Evolutionary conservation across 1,284 basidiomycete species (phyloP), one percentile per base, ranked within the genome.

Genomic region (Fomitiporia mediterranea): DNA sequence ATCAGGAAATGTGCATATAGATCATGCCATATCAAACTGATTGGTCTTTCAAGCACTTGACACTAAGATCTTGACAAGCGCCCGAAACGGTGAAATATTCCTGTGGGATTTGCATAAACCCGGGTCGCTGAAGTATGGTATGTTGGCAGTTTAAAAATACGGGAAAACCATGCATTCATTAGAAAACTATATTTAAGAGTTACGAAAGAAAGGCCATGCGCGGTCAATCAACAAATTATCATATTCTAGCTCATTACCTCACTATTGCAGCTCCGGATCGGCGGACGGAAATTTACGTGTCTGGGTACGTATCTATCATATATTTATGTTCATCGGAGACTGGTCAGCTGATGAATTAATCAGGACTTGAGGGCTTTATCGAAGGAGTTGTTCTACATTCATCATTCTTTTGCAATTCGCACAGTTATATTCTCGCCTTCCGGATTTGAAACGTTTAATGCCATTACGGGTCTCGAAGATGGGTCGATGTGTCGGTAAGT

Each of bases 41-140:
- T 38, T 19, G 0, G n/a, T n/a, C n/a, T n/a, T 25, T 37, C 3
- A 58, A 94, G 91, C 70, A 9, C 90, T 83, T 69, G 83, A 77
- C 63, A 84, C 82, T 67, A 94, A 93, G 71, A 82, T 94, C 53
- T 70, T 92, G 34, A 93, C 91, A 1, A 91, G 90, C 59, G 87
- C 87, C 3, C 77, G 86, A 6, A 91, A 89, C 61, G 91, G 91
- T 0, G 91, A 92, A 61, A 78, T 94, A 40, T 84, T 92, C 52
- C 79, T 93, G 72, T 94, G 91, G 83, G 91, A 94, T 67, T 65
- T 92, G 21, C 81, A 84, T 62, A 89, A 84, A 67, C 72, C 78
- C 40, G 83, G 85, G 1, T 66, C 73, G 1, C 78, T 77, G 43
- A 92, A 89, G 70, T 84, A 84, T 61, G 90, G 90, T 92, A 51